Evolutionary conservation across 2,329 filamentous ascomycete genomes (phyloP).

Genomic region (Bisporella sp.): DNA sequence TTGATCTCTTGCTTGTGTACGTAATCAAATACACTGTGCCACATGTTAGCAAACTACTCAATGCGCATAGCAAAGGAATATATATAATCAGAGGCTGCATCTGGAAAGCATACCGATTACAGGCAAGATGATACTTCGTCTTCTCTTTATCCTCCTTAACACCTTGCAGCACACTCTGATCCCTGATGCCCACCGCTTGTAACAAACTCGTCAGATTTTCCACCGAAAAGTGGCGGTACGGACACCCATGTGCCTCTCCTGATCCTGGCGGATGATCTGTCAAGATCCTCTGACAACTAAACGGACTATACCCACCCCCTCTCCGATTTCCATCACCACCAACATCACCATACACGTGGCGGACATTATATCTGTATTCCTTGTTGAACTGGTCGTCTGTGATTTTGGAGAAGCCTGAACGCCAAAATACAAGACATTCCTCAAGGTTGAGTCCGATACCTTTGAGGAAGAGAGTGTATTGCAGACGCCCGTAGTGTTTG

Average conservation of each 20-base stretch:
- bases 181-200: slow-evolving; percentile 71
- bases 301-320: slow-evolving; percentile 81
- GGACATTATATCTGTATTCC: slow-evolving; percentile 93
- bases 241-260: slow-evolving; percentile 91
- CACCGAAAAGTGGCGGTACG: slow-evolving; percentile 83
- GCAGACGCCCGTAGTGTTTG: slow-evolving; percentile 87
- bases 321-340: slow-evolving; percentile 86
- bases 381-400: slow-evolving; percentile 96
- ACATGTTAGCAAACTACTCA: not conserved
- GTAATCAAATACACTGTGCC: slow-evolving; percentile 72
- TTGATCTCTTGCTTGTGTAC: slow-evolving; percentile 74
- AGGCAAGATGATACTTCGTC: slow-evolving; percentile 88
- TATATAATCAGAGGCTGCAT: too few species aligned
- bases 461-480: slow-evolving; percentile 96
- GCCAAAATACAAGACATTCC: slow-evolving; percentile 89
- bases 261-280: slow-evolving; percentile 81
- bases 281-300: slow-evolving; percentile 91
- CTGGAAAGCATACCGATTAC: slow-evolving; percentile 60
- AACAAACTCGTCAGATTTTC: slow-evolving; percentile 79
- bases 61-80: slow-evolving; percentile 7
- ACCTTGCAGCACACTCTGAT: slow-evolving; percentile 68
- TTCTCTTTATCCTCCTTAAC: slow-evolving; percentile 86
- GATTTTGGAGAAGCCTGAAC: slow-evolving; percentile 73
- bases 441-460: slow-evolving; percentile 89
- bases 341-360: slow-evolving; percentile 92